phyloP scores from a whole-genome alignment of 257 asterid genomes.

The Solanum tarapatanum region DNA sequence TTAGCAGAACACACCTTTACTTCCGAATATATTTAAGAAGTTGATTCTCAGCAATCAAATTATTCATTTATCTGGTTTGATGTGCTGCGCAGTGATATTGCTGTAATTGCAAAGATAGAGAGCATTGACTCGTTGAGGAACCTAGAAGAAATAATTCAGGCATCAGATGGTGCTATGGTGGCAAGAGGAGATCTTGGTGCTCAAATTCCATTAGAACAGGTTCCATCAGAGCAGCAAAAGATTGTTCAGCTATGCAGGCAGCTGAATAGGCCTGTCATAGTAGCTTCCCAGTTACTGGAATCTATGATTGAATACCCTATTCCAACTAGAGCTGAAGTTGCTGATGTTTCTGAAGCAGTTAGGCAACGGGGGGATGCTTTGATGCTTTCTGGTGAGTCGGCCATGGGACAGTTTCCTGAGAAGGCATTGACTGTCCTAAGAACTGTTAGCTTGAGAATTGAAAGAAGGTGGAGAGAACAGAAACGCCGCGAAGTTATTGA shows the following conservation, averaged over 20 bases:
- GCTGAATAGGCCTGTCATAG: constrained; percentile 83
- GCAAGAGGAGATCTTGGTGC: constrained; percentile 99
- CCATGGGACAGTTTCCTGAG: constrained; percentile 98
- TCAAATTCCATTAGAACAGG: constrained; percentile 96
- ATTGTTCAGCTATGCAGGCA: constrained; percentile 86
- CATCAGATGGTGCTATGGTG: constrained; percentile 98
- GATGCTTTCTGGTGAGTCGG: constrained; percentile 99
- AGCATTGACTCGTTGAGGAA: constrained; percentile 90
- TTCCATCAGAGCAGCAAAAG: constrained; percentile 89
- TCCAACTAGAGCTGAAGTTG: constrained; percentile 98
- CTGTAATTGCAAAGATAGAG: constrained; percentile 87
- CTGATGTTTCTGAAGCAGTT: constrained; percentile 98
- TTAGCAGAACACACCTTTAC: neutral
- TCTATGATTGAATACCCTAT: constrained; percentile 99
- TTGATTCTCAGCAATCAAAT: neutral
- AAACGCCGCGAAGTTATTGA: constrained; percentile 67
- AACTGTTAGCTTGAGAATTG: constrained; percentile 90
- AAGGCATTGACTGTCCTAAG: constrained; percentile 90
- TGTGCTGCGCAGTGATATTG: constrained; percentile 60
- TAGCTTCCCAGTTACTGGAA: constrained; percentile 94
- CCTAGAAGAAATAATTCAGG: constrained; percentile 81
- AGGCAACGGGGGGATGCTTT: constrained; percentile 88
- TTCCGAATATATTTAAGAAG: neutral
- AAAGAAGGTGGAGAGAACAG: constrained; percentile 98
- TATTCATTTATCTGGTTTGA: neutral